Conservation (phyloP, 2,329 filamentous ascomycete genomes). For the Penicillium griseofulvum region DNA sequence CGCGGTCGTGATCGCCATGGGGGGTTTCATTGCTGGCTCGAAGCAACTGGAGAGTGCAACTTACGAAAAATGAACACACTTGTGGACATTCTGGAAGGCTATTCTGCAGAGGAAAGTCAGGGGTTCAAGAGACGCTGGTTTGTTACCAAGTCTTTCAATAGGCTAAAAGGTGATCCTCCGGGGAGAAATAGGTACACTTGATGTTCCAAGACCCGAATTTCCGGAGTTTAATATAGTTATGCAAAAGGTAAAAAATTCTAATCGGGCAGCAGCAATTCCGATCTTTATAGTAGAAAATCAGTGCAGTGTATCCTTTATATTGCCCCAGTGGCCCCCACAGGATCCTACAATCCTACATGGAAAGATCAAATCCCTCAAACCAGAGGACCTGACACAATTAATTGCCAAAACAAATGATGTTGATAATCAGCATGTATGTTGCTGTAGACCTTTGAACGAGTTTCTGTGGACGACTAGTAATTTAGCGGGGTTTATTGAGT, state of each 20-base stretch:
- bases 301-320: neutral
- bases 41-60: neutral
- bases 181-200: neutral
- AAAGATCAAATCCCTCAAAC: too few species aligned
- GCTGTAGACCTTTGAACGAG: neutral
- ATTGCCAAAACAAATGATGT: neutral
- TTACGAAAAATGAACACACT: neutral
- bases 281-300: neutral
- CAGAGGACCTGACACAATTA: too few species aligned
- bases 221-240: neutral
- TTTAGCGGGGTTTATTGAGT: neutral
- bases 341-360: too few species aligned
- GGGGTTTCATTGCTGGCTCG: neutral
- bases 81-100: neutral
- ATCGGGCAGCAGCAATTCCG: neutral
- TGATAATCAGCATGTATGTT: too few species aligned
- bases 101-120: neutral
- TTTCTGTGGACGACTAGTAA: neutral
- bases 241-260: neutral
- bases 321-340: neutral
- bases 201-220: neutral
- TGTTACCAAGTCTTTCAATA: neutral
- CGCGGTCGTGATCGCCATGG: neutral
- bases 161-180: neutral
- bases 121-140: neutral